Percentiles rank a stretch among this genome's conserved stretches.
Conservation (phyloP, 2,329 filamentous ascomycete species). For the Pseudocercospora fijiensis region DNA sequence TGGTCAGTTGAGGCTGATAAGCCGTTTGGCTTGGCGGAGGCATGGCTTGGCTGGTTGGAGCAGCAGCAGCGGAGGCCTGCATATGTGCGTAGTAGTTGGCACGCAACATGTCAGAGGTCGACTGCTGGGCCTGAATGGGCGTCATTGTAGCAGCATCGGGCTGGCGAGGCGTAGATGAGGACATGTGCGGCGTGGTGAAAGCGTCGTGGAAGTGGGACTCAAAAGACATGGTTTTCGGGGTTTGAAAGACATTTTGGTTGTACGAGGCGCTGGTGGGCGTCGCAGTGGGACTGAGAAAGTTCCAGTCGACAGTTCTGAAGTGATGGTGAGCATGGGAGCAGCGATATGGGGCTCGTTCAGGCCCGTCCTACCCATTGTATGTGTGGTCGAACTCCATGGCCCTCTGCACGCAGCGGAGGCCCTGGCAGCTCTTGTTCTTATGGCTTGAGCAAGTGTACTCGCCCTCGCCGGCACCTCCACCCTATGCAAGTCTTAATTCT, state of each 20-base stretch:
- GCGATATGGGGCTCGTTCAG: constrained; percentile 13
- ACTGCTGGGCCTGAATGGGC: constrained; percentile 29
- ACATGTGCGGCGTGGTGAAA: constrained; percentile 51
- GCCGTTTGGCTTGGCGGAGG: constrained; percentile 20
- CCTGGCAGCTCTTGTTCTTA: constrained; percentile 18
- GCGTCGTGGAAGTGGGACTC: constrained; percentile 52
- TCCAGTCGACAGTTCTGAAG: constrained; percentile 48
- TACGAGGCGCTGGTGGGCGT: constrained; percentile 47
- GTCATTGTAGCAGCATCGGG: constrained; percentile 32
- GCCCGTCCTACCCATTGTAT: constrained; percentile 24
- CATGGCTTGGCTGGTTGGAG: constrained; percentile 18
- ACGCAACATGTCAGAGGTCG: constrained; percentile 31
- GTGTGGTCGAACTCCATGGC: constrained; percentile 29
- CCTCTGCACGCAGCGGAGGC: constrained; percentile 9
- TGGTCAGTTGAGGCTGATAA: constrained; percentile 19
- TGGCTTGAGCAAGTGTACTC: constrained; percentile 15
- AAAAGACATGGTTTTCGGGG: constrained; percentile 46
- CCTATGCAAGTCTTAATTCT: not conserved
- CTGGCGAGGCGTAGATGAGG: constrained; percentile 39
- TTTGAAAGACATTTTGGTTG: constrained; percentile 44
- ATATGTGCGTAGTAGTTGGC: constrained; percentile 32
- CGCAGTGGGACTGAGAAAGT: constrained; percentile 51
- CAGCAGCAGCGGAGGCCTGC: constrained; percentile 21
- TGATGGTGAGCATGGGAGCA: constrained; percentile 16
- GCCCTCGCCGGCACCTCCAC: too few relatives aligned